These are phyloP conservation scores for Yamadazyma kanchanaburiensis DNA, from an alignment of 1,139 yeast species.

Conservation along the genomic window DNA sequence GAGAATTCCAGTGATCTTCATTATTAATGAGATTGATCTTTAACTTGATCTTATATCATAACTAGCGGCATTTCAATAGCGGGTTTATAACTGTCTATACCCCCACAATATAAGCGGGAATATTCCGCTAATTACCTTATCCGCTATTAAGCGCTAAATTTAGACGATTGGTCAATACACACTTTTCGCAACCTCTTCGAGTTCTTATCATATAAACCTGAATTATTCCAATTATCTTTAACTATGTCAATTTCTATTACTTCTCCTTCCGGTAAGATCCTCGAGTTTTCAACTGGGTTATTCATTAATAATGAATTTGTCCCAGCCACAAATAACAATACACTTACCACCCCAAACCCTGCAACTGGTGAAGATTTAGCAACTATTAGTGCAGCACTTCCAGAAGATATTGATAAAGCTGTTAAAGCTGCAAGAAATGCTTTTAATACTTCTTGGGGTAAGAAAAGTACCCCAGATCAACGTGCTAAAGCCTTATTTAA, in stretches of 20 bases:
- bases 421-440: constrained; percentile 57
- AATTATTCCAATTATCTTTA: too few relatives aligned
- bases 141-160: too few relatives aligned
- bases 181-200: too few relatives aligned
- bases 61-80: background rate
- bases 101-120: too few relatives aligned
- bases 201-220: too few relatives aligned
- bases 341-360: constrained; percentile 53
- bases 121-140: too few relatives aligned
- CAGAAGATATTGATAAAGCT: constrained; percentile 57
- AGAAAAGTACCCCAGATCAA: constrained; percentile 31
- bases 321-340: constrained; percentile 44
- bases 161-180: too few relatives aligned
- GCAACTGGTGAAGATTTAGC: constrained; percentile 55
- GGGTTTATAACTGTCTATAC: too few relatives aligned
- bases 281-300: constrained; percentile 44
- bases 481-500: constrained; percentile 49
- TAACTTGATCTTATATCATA: constrained; percentile 1
- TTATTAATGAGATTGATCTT: background rate
- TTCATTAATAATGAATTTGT: constrained; percentile 70
- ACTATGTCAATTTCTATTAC: constrained; percentile 11
- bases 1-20: constrained; percentile 10
- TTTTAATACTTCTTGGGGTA: constrained; percentile 33
- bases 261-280: constrained; percentile 12
- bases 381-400: constrained; percentile 52